These are phyloP conservation scores for Clathrospora elynae DNA, from an alignment of 2,329 filamentous ascomycete genomes.

Conservation along the genomic window DNA sequence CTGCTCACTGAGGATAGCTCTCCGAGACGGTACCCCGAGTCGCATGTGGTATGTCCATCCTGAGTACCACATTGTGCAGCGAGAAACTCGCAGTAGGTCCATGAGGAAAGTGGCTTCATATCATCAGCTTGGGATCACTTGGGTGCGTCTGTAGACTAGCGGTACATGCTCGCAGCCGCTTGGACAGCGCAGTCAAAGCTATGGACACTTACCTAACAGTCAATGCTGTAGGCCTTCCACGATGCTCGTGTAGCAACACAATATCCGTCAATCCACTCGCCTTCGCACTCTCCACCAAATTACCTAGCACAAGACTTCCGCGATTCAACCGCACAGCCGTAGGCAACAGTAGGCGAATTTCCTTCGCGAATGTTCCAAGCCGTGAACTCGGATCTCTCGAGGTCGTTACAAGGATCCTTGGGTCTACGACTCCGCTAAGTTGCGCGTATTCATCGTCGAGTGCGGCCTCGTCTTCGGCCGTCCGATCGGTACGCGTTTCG, in stretches of 20 bases:
- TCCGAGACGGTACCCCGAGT: constrained; percentile 88
- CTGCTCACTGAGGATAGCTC: too few species aligned
- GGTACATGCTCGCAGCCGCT: too few species aligned
- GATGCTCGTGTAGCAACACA: constrained; percentile 77
- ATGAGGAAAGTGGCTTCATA: constrained; percentile 84
- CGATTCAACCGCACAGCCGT: constrained; percentile 88
- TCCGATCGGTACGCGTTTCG: constrained; percentile 74
- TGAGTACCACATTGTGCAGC: constrained; percentile 88
- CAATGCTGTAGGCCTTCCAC: too few species aligned
- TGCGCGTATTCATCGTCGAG: constrained; percentile 90
- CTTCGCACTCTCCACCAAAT: constrained; percentile 81
- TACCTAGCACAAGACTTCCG: constrained; percentile 85
- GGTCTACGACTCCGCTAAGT: constrained; percentile 88
- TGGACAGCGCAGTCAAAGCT: too few species aligned
- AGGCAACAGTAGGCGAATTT: constrained; percentile 80
- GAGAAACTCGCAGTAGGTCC: constrained; percentile 87
- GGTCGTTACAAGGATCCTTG: constrained; percentile 86
- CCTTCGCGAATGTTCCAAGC: constrained; percentile 88
- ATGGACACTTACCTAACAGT: too few species aligned
- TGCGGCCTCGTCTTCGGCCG: constrained; percentile 70
- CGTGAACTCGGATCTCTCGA: constrained; percentile 85
- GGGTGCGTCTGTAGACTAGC: too few species aligned
- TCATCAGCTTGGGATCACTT: constrained; percentile 87
- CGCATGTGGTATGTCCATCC: constrained; percentile 89
- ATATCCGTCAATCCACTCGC: constrained; percentile 82